Conservation (phyloP, 169 alveolate genomes). For the Eimeria maxima region DNA sequence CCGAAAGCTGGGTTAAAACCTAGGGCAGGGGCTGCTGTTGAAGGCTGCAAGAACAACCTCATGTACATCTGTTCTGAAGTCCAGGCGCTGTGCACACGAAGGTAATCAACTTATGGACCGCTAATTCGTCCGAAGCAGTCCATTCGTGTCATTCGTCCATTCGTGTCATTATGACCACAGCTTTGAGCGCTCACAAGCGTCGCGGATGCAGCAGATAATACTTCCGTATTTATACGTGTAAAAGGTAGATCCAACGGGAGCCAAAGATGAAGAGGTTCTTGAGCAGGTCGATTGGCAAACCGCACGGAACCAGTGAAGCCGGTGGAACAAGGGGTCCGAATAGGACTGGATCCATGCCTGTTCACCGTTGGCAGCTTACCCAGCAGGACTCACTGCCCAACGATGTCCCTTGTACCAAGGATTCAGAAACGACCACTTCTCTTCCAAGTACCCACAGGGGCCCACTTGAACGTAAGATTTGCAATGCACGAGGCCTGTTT, state of each 20-base stretch:
- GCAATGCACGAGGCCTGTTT: background rate
- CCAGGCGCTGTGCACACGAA: conserved; percentile 6
- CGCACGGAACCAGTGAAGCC: background rate
- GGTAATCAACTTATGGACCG: background rate
- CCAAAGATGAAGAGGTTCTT: conserved; percentile 55
- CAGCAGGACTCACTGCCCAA: background rate
- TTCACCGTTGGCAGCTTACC: conserved; percentile 35
- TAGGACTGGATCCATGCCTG: conserved; percentile 60
- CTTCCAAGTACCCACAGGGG: conserved; percentile 75
- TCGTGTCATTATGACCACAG: background rate
- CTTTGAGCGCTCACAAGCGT: background rate
- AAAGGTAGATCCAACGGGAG: background rate
- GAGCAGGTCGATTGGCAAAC: conserved; percentile 32
- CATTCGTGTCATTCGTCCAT: too few relatives aligned
- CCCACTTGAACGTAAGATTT: conserved; percentile 45
- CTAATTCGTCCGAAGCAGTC: background rate
- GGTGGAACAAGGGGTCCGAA: background rate
- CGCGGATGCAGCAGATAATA: background rate
- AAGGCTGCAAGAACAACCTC: background rate
- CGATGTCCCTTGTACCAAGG: conserved; percentile 9
- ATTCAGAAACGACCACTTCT: conserved; percentile 5
- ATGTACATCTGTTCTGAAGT: background rate
- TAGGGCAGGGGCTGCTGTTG: background rate
- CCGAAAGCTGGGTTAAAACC: background rate
- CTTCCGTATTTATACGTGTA: background rate